phyloP scores from a whole-genome alignment of 2,329 filamentous ascomycete genomes.

The Aureobasidium sp. region DNA sequence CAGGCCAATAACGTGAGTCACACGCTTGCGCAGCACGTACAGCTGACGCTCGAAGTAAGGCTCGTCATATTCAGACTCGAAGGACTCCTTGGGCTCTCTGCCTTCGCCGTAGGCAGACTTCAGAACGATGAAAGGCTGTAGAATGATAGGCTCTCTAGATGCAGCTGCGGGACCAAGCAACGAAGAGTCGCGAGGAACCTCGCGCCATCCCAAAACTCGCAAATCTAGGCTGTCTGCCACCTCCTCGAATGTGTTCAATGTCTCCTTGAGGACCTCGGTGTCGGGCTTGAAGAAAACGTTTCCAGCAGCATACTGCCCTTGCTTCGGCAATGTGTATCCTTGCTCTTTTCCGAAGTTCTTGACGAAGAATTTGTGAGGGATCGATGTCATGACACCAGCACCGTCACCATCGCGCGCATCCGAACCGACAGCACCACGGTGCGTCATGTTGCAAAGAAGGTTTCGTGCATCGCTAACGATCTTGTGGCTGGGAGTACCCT shows the following conservation, averaged over 20 bases:
- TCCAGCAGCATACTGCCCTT: slow-evolving; percentile 91
- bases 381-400: slow-evolving; percentile 98
- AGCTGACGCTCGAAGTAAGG: slow-evolving; percentile 85
- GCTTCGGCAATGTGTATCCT: slow-evolving; percentile 75
- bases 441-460: slow-evolving; percentile 99
- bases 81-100: slow-evolving; percentile 68
- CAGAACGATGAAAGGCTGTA: slow-evolving; percentile 91
- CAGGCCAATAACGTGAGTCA: slow-evolving; percentile 87
- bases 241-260: slow-evolving; percentile 87
- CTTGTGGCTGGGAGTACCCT: slow-evolving; percentile 94
- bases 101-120: slow-evolving; percentile 77
- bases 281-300: slow-evolving; percentile 99
- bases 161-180: slow-evolving; percentile 87
- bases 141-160: slow-evolving; percentile 88
- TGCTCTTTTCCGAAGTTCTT: slow-evolving; percentile 96
- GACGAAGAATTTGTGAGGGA: slow-evolving; percentile 95
- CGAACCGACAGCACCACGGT: slow-evolving; percentile 94
- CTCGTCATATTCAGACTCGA: slow-evolving; percentile 75
- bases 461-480: slow-evolving; percentile 97
- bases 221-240: slow-evolving; percentile 82
- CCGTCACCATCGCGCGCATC: slow-evolving; percentile 97
- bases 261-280: slow-evolving; percentile 79
- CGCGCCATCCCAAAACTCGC: slow-evolving; percentile 90
- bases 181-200: slow-evolving; percentile 87
- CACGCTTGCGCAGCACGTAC: slow-evolving; percentile 88